Conservation (phyloP, 1,284 basidiomycete species). For the Cutaneotrichosporon sp. region DNA sequence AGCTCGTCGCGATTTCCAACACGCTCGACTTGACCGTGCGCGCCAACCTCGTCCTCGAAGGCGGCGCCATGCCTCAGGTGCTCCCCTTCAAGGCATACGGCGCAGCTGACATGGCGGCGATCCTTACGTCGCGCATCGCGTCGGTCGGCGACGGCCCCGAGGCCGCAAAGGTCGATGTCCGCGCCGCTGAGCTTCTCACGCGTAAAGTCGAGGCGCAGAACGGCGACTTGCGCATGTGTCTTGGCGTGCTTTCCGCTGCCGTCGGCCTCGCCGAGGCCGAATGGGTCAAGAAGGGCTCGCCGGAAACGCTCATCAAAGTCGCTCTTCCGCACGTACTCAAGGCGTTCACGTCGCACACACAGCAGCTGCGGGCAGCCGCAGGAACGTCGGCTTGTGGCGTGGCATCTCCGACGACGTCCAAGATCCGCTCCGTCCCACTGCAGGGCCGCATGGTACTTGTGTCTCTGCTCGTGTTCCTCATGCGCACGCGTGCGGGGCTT, state of each 20-base stretch:
- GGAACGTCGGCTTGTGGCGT: conserved; percentile 25
- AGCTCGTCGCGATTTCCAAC: conserved; percentile 48
- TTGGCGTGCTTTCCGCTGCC: conserved; percentile 43
- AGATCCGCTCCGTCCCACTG: conserved; percentile 43
- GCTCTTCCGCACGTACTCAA: conserved; percentile 41
- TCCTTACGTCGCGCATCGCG: conserved; percentile 38
- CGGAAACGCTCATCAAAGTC: conserved; percentile 31
- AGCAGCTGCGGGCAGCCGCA: conserved; percentile 40
- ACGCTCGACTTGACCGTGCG: conserved; percentile 48
- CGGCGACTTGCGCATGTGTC: conserved; percentile 49
- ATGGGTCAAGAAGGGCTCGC: conserved; percentile 38
- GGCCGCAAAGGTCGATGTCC: conserved; percentile 37
- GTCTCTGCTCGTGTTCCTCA: conserved; percentile 35
- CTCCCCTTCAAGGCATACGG: conserved; percentile 46
- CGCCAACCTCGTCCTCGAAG: conserved; percentile 39
- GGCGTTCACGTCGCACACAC: conserved; percentile 41
- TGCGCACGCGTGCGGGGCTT: conserved; percentile 30
- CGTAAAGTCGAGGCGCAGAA: conserved; percentile 49
- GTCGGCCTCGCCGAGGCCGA: conserved; percentile 44
- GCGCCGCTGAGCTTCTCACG: conserved; percentile 43
- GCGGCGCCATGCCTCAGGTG: conserved; percentile 34
- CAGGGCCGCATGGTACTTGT: conserved; percentile 48
- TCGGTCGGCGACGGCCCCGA: conserved; percentile 8
- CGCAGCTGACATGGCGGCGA: conserved; percentile 42
- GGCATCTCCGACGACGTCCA: conserved; percentile 26